A percentile compares a stretch with the other conserved stretches of the same genome.
These are phyloP conservation scores for Omphalotus guepiniiformis DNA, from an alignment of 768 basidiomycete genomes.

Conservation along the genomic window DNA sequence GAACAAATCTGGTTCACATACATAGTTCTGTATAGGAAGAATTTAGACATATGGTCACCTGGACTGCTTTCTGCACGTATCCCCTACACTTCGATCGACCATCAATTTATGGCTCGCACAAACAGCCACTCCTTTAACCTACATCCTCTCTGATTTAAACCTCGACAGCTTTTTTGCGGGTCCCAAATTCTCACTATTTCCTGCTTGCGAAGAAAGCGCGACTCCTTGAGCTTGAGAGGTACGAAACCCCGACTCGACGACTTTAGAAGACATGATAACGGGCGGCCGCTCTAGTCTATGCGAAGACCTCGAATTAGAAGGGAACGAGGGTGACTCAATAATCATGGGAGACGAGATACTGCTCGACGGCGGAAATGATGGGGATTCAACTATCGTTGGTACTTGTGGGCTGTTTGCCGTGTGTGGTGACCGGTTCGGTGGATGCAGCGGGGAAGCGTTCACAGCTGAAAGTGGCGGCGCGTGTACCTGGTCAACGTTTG, in stretches of 20 bases:
- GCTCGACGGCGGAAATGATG: conserved; percentile 1
- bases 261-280: conserved; percentile 22
- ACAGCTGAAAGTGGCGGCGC: not conserved
- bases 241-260: conserved; percentile 15
- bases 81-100: not conserved
- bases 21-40: not conserved
- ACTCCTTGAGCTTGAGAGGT: not conserved
- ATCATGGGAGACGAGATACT: conserved; percentile 8
- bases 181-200: not conserved
- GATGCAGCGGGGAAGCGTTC: not conserved
- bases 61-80: not conserved
- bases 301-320: conserved; percentile 5
- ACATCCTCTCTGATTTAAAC: conserved; percentile 30
- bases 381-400: not conserved
- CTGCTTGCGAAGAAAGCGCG: not conserved
- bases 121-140: not conserved
- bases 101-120: not conserved
- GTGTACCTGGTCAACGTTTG: too few relatives aligned
- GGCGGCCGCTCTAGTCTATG: conserved; percentile 27
- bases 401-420: not conserved
- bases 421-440: not conserved
- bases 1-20: too few relatives aligned
- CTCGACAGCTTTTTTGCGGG: conserved; percentile 22
- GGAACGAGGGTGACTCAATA: conserved; percentile 21
- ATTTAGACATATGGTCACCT: not conserved